Evolutionary conservation across 345 rosid species (phyloP).

Genomic region (Populus euphratica): DNA sequence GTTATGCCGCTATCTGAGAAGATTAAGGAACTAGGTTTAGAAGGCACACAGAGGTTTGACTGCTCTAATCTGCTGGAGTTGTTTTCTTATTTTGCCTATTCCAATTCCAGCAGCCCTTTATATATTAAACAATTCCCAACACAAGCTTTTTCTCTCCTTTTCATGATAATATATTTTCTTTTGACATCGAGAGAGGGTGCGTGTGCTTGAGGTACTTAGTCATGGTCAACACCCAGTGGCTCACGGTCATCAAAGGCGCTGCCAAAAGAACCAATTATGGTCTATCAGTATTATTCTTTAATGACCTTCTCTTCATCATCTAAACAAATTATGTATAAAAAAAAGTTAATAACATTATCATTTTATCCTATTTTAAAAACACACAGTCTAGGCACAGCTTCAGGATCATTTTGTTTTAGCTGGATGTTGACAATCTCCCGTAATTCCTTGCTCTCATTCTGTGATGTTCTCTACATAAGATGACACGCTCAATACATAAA

Average conservation of each 20-base stretch:
- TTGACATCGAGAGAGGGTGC: too few species aligned
- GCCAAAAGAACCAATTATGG: too few species aligned
- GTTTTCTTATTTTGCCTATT: background rate
- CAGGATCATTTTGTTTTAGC: background rate
- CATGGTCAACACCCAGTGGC: too few species aligned
- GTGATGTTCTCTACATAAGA: background rate
- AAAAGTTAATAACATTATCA: too few species aligned
- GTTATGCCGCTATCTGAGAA: slow-evolving; percentile 95
- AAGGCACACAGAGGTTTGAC: slow-evolving; percentile 79
- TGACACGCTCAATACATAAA: background rate
- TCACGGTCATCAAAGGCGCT: too few species aligned
- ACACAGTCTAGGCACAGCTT: background rate
- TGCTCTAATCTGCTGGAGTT: background rate
- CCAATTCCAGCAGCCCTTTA: background rate
- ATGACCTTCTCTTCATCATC: too few species aligned
- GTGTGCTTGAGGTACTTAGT: too few species aligned
- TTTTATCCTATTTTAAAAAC: background rate
- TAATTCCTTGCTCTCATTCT: background rate
- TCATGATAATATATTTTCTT: background rate
- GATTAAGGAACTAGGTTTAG: slow-evolving; percentile 86
- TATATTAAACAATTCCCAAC: background rate
- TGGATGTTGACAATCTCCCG: background rate
- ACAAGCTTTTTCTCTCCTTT: background rate
- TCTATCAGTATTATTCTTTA: too few species aligned
- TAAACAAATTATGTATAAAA: too few species aligned